Base-by-base conservation (phyloP, 345 rosid species). In the Euclidium syriacum region DNA sequence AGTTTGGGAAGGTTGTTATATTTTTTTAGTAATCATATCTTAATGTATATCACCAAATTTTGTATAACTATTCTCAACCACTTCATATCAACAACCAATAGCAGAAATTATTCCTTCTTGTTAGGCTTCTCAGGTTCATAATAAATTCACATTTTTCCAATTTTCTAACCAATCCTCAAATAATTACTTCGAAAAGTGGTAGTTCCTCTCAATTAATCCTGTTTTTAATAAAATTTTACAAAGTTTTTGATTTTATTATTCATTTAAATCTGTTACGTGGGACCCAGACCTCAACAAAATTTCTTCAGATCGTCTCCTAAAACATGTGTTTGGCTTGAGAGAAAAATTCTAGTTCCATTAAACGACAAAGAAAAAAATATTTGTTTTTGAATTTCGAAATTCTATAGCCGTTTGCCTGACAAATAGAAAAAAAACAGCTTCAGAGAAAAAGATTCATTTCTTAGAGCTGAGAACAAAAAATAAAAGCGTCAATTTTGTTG, bases 21-120 rank as follows among this genome's bases (percentile, higher is more conserved):
- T n/a, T n/a, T n/a, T n/a, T n/a, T n/a, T n/a, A n/a, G n/a, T n/a
- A n/a, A n/a, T n/a, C n/a, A n/a, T n/a, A n/a, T n/a, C n/a, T n/a
- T n/a, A n/a, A n/a, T n/a, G n/a, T n/a, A n/a, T n/a, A n/a, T n/a
- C n/a, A n/a, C n/a, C n/a, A n/a, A n/a, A n/a, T n/a, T 40, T 43
- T 50, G 46, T 49, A 30, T 60, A 17, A 19, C n/a, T n/a, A 51
- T 24, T 35, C 34, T 34, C 57, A 69, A 25, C 73, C 73, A 52
- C 56, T 61, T 61, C 68, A 69, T 61, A 20, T 43, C 56, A 69
- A 69, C 68, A 11, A 36, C 62, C 52, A 18, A n/a, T 5, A 67
- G 22, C 60, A 59, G 20, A 68, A 67, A 58, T 6, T 12, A 68
- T 41, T 48, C 23, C 0, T 23, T 53, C 29, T 52, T 50, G 63